Base-by-base conservation (phyloP, 768 basidiomycete species). In the Lentinula raphanica region DNA sequence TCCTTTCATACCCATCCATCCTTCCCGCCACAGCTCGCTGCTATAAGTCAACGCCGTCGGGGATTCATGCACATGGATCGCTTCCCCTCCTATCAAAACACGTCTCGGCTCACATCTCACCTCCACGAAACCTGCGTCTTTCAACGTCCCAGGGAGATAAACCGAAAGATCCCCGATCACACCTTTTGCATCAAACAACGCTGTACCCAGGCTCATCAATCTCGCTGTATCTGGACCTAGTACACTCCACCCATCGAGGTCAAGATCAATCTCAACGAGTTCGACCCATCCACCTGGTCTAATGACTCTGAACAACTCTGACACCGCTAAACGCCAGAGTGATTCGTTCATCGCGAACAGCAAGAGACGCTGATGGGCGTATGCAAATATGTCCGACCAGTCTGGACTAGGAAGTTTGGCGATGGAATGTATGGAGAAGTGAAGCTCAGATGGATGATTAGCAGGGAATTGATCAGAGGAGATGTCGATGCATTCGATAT, bases 401-500 rank as follows among this genome's bases (percentile, higher is more conserved):
- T 49, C 31, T 3, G 49, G n/a, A 15, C 13, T 25, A 15, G 49
- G 49, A 3, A 49, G 29, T 7, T 49, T 9, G 29, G 31, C 11
- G 8, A 49, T 11, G 3, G 49, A 15, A n/a, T 49, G 15, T 6
- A 32, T 9, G 49, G 49, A 49, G 19, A 49, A 49, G 19, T 32
- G 49, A 15, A 49, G 19, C 17, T 49, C 17, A 15, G 49, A 21
- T 15, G 49, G 49, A 12, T 15, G 29, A n/a, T 23, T 19, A 3
- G 12, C 15, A 21, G 49, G 49, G 17, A 49, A 49, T 19, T 49
- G 49, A n/a, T 49, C 35, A 3, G 28, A 29, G 3, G 49, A 49
- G 9, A 49, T 49, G 19, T 49, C 49, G 17, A 49, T 49, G 49
- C 49, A 49, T 49, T 49, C 49, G 19, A 49, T 32, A n/a, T 49